These are phyloP conservation scores for Septoria linicola DNA, from an alignment of 2,329 filamentous ascomycete genomes.

Conservation along the genomic window DNA sequence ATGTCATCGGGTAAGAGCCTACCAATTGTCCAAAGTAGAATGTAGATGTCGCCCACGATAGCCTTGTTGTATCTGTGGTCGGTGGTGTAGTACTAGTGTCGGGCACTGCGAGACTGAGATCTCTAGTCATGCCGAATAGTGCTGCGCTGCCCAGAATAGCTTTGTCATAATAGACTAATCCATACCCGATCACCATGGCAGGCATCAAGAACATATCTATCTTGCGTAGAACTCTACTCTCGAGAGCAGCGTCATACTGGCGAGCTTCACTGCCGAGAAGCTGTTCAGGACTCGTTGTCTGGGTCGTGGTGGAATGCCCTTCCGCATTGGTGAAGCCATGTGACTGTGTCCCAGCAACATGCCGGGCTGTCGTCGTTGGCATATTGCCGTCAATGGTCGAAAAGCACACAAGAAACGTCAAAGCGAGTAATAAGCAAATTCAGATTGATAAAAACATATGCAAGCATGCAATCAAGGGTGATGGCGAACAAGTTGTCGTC, in stretches of 20 bases:
- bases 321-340: not conserved
- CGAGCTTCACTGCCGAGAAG: slow-evolving; percentile 1
- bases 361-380: no score
- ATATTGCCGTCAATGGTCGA: no score
- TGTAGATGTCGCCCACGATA: slow-evolving; percentile 34
- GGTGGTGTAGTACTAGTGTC: slow-evolving; percentile 1
- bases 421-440: not conserved
- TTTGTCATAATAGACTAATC: slow-evolving; percentile 1
- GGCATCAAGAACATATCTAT: slow-evolving; percentile 5
- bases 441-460: not conserved
- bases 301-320: not conserved
- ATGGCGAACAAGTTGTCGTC: not conserved
- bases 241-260: not conserved
- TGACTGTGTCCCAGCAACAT: not conserved
- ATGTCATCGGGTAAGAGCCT: slow-evolving; percentile 44
- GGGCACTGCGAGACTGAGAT: slow-evolving; percentile 2
- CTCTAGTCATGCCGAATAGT: slow-evolving; percentile 4
- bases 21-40: slow-evolving; percentile 51
- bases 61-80: not conserved
- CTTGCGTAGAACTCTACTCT: slow-evolving; percentile 4
- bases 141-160: slow-evolving; percentile 5
- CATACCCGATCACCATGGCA: slow-evolving; percentile 3
- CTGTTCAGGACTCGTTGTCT: not conserved
- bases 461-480: not conserved
- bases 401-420: no score